phyloP scores from a whole-genome alignment of 176 grass and related monocot species.

The Sorghum bicolor region DNA sequence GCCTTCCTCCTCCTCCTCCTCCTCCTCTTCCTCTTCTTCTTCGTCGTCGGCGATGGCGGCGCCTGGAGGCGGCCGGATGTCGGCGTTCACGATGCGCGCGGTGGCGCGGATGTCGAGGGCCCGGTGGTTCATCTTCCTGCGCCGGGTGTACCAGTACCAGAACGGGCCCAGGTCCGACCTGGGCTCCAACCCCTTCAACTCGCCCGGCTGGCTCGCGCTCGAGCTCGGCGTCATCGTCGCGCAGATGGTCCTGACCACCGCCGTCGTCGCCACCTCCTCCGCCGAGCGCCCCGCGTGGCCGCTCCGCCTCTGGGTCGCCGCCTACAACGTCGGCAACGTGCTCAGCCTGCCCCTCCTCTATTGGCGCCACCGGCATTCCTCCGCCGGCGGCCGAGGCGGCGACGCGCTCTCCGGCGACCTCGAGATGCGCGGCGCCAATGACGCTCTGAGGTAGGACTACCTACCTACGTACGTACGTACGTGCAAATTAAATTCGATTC shows the following conservation, averaged over 20 bases:
- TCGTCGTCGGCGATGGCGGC: neutral
- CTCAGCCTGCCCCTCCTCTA: constrained; percentile 90
- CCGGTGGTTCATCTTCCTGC: constrained; percentile 90
- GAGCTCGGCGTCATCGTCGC: constrained; percentile 60
- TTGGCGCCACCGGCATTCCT: constrained; percentile 72
- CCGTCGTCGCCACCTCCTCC: constrained; percentile 43
- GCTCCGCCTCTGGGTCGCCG: constrained; percentile 74
- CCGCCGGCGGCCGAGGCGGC: neutral
- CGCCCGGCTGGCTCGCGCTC: constrained; percentile 64
- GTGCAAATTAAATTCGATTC: too few relatives aligned
- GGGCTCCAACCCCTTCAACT: constrained; percentile 91
- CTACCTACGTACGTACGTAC: too few relatives aligned
- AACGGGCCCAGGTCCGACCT: constrained; percentile 87
- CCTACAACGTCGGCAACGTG: constrained; percentile 87
- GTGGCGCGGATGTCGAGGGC: constrained; percentile 69
- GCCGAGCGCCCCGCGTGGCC: constrained; percentile 86
- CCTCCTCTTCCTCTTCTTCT: neutral
- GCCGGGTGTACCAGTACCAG: constrained; percentile 93
- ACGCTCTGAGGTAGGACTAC: constrained; percentile 52
- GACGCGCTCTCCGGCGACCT: constrained; percentile 29
- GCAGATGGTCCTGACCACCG: constrained; percentile 52
- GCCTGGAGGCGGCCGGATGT: neutral
- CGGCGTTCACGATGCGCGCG: constrained; percentile 52
- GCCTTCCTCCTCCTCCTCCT: constrained; percentile 17
- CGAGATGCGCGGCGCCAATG: constrained; percentile 53